Base-by-base conservation (phyloP, 1,284 basidiomycete genomes). In the Coniophora puteana region DNA sequence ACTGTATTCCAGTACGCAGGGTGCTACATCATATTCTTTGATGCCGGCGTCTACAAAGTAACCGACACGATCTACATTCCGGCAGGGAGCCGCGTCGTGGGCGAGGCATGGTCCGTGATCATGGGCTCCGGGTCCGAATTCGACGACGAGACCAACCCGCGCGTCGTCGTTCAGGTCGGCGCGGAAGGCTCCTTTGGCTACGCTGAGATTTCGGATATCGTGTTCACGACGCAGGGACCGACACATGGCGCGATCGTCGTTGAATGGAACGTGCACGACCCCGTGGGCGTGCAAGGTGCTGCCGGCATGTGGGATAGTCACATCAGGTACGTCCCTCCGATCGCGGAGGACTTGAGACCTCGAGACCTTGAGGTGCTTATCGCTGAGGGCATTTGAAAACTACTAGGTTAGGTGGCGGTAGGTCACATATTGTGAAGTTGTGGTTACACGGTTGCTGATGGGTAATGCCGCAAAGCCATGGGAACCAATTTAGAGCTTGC, bases 291-390 rank as follows among this genome's bases (percentile, higher is more conserved):
- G 46, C 68, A 71, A 51, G 73, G 65, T 27, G 64, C 66, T 0
- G 69, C 68, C 5, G 73, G 69, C 13, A 64, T 68, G 47, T 76
- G 72, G 71, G 72, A 75, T 47, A 66, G 67, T 5, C 70, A 74
- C 44, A 63, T 76, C 49, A 70, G 72, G 62, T 62, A 25, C 36
- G 58, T 53, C 32, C 32, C 30, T 37, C n/a, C n/a, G n/a, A n/a
- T n/a, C n/a, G n/a, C n/a, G n/a, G n/a, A n/a, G 64, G 66, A 60
- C 61, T 30, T 36, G 29, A 31, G 8, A 31, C 29, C n/a, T 18
- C 26, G 8, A 10, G 26, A 10, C 26, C 10, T 27, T 27, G n/a
- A 27, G n/a, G 26, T n/a, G 26, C 14, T 5, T 31, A 31, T 31
- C 29, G 20, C 20, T 31, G 29, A 8, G 7, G 14, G 29, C 8